phyloP scores from a whole-genome alignment of 805 yeast genomes.

The Lachancea sp. region DNA sequence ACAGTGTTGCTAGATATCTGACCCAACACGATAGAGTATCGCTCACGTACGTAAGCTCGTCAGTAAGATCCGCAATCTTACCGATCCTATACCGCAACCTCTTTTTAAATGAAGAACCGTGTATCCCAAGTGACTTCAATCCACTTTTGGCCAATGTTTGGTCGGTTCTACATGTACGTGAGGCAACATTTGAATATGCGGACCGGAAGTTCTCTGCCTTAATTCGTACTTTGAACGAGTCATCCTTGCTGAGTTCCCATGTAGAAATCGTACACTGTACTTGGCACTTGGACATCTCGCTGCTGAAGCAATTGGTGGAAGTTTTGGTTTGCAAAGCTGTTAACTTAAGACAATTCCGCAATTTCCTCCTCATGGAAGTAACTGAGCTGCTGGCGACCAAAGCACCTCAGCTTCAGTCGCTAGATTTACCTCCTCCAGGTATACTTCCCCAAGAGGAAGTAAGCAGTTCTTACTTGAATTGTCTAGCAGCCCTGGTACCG shows the following conservation, averaged over 20 bases:
- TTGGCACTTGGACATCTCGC: slow-evolving; percentile 25
- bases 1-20: slow-evolving; percentile 11
- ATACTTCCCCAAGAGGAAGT: slow-evolving; percentile 16
- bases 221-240: slow-evolving; percentile 17
- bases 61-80: slow-evolving; percentile 11
- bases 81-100: slow-evolving; percentile 23
- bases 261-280: slow-evolving; percentile 25
- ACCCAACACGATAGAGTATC: slow-evolving; percentile 27
- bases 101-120: slow-evolving; percentile 24
- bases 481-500: slow-evolving; percentile 1
- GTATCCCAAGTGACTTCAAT: slow-evolving; percentile 23
- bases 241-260: slow-evolving; percentile 18
- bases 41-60: slow-evolving; percentile 22
- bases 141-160: slow-evolving; percentile 22
- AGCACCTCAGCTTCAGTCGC: slow-evolving; percentile 15
- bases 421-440: slow-evolving; percentile 25
- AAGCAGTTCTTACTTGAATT: slow-evolving; percentile 2
- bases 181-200: slow-evolving; percentile 6
- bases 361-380: slow-evolving; percentile 20
- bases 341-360: slow-evolving; percentile 22
- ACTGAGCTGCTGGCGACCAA: slow-evolving; percentile 12
- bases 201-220: slow-evolving; percentile 18
- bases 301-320: slow-evolving; percentile 15
- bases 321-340: slow-evolving; percentile 15
- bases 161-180: slow-evolving; percentile 23